Percentiles rank a stretch among this genome's conserved stretches.
These are phyloP conservation scores for Onygenales sp. DNA, from an alignment of 2,329 filamentous ascomycete genomes.

Conservation along the genomic window DNA sequence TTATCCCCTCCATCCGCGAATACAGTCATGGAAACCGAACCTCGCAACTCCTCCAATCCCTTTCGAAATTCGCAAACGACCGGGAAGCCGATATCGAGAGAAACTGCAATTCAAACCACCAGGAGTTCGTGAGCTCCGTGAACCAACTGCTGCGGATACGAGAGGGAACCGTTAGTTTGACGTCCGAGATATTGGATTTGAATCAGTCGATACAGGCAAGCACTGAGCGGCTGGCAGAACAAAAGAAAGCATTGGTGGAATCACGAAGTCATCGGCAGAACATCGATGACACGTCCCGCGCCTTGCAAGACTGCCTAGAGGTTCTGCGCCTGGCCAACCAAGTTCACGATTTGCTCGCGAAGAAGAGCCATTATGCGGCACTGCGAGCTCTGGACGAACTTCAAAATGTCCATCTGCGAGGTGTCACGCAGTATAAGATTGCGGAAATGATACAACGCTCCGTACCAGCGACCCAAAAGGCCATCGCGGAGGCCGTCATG, in stretches of 20 bases:
- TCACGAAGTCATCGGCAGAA: constrained; percentile 89
- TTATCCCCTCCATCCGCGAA: constrained; percentile 91
- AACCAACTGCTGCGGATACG: constrained; percentile 88
- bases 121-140: constrained; percentile 89
- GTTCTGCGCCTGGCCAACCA: constrained; percentile 89
- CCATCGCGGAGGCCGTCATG: constrained; percentile 95
- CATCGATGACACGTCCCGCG: constrained; percentile 83
- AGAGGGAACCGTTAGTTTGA: constrained; percentile 80
- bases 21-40: constrained; percentile 67
- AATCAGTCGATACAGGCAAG: constrained; percentile 93
- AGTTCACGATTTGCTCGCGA: constrained; percentile 80
- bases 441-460: constrained; percentile 94
- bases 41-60: constrained; percentile 63
- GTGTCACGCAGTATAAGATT: constrained; percentile 88
- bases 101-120: constrained; percentile 91
- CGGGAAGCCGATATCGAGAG: constrained; percentile 86
- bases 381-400: constrained; percentile 89
- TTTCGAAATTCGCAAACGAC: constrained; percentile 73
- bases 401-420: constrained; percentile 91
- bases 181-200: constrained; percentile 79
- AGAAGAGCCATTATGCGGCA: constrained; percentile 92
- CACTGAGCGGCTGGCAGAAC: constrained; percentile 85
- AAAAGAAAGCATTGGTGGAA: constrained; percentile 90
- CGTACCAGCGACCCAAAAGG: constrained; percentile 81
- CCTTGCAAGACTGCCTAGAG: constrained; percentile 81